These are phyloP conservation scores for Beta corolliflora DNA, from an alignment of 179 eudicot species.

Conservation along the genomic window DNA sequence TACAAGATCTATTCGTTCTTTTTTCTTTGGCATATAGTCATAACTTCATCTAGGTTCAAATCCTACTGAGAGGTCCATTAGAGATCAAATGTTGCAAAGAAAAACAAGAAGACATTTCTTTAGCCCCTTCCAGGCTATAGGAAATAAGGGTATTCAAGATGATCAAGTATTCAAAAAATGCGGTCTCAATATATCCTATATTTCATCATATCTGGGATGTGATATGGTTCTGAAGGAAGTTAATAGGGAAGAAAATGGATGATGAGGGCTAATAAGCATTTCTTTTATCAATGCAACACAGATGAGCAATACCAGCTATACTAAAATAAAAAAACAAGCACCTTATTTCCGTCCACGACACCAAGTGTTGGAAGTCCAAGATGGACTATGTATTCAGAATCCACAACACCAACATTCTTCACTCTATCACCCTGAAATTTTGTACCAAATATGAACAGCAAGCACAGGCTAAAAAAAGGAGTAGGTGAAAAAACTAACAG, in stretches of 20 bases:
- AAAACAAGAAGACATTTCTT: too few relatives aligned
- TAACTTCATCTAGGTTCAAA: too few relatives aligned
- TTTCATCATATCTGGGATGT: neutral
- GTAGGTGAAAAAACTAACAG: neutral
- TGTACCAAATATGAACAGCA: neutral
- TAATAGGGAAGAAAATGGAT: too few relatives aligned
- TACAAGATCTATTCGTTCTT: too few relatives aligned
- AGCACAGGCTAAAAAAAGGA: neutral
- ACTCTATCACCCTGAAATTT: slow-evolving; percentile 80
- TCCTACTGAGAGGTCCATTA: too few relatives aligned
- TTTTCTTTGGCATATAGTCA: too few relatives aligned
- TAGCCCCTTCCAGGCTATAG: too few relatives aligned
- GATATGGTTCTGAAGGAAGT: too few relatives aligned
- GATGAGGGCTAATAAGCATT: too few relatives aligned
- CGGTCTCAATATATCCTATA: neutral
- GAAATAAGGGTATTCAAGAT: too few relatives aligned
- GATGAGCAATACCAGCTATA: neutral
- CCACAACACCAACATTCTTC: slow-evolving; percentile 80
- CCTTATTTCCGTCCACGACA: slow-evolving; percentile 46
- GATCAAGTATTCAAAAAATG: too few relatives aligned
- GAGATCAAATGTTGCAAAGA: too few relatives aligned
- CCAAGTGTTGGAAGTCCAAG: slow-evolving; percentile 91
- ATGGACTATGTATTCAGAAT: slow-evolving; percentile 90
- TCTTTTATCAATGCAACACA: neutral
- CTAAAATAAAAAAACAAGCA: slow-evolving; percentile 4